Evolutionary conservation across 2,329 filamentous ascomycete species (phyloP).

Genomic region (Curvularia spicifera): DNA sequence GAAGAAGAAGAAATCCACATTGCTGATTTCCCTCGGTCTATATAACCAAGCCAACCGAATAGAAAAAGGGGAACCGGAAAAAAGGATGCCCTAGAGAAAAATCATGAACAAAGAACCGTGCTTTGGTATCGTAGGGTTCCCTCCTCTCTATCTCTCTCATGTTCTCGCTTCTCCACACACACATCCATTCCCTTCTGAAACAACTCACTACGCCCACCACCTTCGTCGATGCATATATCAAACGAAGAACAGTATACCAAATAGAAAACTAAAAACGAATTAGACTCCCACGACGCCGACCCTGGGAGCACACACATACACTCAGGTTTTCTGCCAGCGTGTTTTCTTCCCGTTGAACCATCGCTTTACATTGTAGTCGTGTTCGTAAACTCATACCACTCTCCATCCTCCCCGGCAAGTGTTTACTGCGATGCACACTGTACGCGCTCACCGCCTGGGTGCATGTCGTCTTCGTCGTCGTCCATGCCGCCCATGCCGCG

Average conservation of each 20-base stretch:
- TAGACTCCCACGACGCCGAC: constrained; percentile 6
- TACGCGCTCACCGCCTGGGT: constrained; percentile 74
- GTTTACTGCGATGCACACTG: constrained; percentile 88
- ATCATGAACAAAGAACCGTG: constrained; percentile 2
- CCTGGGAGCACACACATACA: neutral
- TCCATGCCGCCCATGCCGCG: constrained; percentile 69
- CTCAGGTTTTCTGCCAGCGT: neutral
- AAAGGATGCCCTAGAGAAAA: neutral
- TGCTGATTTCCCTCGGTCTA: neutral
- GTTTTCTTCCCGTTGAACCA: neutral
- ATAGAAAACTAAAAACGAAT: neutral
- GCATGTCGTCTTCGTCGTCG: constrained; percentile 68
- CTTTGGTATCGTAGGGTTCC: constrained; percentile 5
- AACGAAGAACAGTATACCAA: neutral
- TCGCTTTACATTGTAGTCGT: constrained; percentile 6
- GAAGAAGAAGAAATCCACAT: neutral
- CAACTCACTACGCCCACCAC: neutral
- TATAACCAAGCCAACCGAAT: neutral
- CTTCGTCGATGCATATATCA: neutral
- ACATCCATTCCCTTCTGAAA: neutral
- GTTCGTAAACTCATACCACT: constrained; percentile 6
- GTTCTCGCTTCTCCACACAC: neutral
- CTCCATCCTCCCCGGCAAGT: neutral
- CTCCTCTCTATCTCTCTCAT: neutral
- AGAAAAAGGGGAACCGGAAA: neutral